Evolutionary conservation across 139 green algal genomes (phyloP), one percentile per base, ranked within the genome.

Genomic region (Chlamydomonas asymmetrica): DNA sequence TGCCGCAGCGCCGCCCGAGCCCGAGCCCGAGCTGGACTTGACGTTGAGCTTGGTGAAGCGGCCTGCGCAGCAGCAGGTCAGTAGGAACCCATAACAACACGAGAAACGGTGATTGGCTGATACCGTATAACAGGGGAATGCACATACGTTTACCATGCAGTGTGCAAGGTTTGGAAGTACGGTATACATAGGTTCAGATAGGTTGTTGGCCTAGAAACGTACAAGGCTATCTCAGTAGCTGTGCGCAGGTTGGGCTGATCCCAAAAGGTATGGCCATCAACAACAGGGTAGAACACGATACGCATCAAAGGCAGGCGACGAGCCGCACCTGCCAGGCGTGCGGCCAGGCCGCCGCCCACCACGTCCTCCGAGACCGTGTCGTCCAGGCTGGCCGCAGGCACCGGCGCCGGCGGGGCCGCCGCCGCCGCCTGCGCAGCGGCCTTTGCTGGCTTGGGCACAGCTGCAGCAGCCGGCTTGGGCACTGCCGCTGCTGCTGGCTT

Each of bases 291-390:
- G n/a, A n/a, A n/a, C n/a, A n/a, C n/a, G n/a, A n/a, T n/a, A n/a
- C n/a, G n/a, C n/a, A n/a, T n/a, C n/a, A n/a, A n/a, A n/a, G n/a
- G n/a, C n/a, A n/a, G n/a, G n/a, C n/a, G n/a, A n/a, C n/a, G n/a
- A n/a, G n/a, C n/a, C 70, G 0, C n/a, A 78, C 73, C 79, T 77
- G 83, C 80, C 39, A 78, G 73, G 41, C 80, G 78, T 18, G 73
- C 74, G 10, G 69, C 73, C 49, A 81, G 59, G 20, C 57, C 71
- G 31, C 62, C 43, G 10, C 54, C 59, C 35, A 61, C 60, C 18
- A 49, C 29, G 31, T 70, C 40, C 1, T 52, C 32, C 59, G 43
- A 22, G 13, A 35, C 34, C 34, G 56, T 75, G 64, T 49, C 31
- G 32, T 66, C 76, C 35, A 60, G 52, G 54, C 61, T 83, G 16